Percentiles rank a stretch among this genome's conserved stretches.
These are phyloP conservation scores for Microdochium bolleyi DNA, from an alignment of 2,329 filamentous ascomycete genomes.

Conservation along the genomic window DNA sequence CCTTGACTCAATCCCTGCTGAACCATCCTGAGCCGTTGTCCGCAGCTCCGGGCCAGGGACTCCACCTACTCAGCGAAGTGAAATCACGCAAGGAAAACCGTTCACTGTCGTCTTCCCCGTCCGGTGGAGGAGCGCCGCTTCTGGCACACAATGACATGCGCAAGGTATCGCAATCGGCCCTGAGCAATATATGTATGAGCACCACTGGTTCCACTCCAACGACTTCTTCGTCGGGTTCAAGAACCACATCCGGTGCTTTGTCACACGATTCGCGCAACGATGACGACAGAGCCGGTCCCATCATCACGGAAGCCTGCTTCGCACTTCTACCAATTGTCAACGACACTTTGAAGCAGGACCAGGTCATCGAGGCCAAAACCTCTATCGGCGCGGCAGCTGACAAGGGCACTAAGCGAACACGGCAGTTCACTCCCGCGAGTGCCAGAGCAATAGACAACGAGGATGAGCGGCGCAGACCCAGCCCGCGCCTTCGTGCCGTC, in stretches of 20 bases:
- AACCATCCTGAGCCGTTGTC: slow-evolving; percentile 35
- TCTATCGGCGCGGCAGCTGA: slow-evolving; percentile 15
- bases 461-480: slow-evolving; percentile 32
- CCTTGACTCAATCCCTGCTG: slow-evolving; percentile 38
- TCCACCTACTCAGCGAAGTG: slow-evolving; percentile 25
- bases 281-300: background rate
- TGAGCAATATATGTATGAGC: slow-evolving; percentile 16
- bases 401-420: slow-evolving; percentile 34
- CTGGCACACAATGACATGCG: slow-evolving; percentile 24
- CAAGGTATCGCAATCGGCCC: slow-evolving; percentile 30
- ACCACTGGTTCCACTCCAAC: background rate
- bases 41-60: slow-evolving; percentile 18
- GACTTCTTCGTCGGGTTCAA: background rate
- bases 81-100: slow-evolving; percentile 36
- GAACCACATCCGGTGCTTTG: slow-evolving; percentile 2
- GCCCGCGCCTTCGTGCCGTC: slow-evolving; percentile 12
- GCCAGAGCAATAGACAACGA: slow-evolving; percentile 38
- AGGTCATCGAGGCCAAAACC: background rate
- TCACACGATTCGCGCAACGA: slow-evolving; percentile 1
- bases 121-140: slow-evolving; percentile 5
- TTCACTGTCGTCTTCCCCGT: slow-evolving; percentile 8
- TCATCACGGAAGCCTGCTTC: slow-evolving; percentile 1
- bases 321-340: slow-evolving; percentile 5
- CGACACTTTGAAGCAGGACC: slow-evolving; percentile 6
- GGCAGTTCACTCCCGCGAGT: slow-evolving; percentile 37